Percentiles rank a stretch among this genome's conserved stretches.
Conservation (phyloP, 345 rosid species). For the Gossypium ekmanianum region DNA sequence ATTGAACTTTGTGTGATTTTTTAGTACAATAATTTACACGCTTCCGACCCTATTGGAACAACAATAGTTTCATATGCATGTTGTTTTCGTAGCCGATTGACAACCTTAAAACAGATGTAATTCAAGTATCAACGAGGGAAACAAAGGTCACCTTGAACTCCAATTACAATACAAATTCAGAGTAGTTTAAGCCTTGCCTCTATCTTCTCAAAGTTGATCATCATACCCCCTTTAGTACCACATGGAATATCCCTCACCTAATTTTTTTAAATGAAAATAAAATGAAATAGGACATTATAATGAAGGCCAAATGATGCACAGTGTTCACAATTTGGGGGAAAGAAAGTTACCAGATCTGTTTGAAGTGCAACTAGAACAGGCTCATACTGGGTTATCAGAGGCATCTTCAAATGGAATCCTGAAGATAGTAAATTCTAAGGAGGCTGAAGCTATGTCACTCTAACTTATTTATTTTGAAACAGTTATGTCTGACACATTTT, state of each 20-base stretch:
- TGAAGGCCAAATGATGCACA: conserved; percentile 14
- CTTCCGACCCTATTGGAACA: too few species aligned
- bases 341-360: conserved; percentile 61
- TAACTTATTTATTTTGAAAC: too few species aligned
- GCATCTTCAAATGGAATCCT: conserved; percentile 84
- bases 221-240: conserved; percentile 93
- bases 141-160: not conserved
- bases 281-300: conserved; percentile 9
- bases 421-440: conserved; percentile 7
- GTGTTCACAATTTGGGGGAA: conserved; percentile 4
- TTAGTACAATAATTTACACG: too few species aligned
- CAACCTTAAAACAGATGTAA: conserved; percentile 45
- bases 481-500: too few species aligned
- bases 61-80: conserved; percentile 51
- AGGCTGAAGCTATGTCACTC: too few species aligned
- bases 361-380: conserved; percentile 96
- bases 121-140: conserved; percentile 11
- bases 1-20: too few species aligned
- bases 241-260: conserved; percentile 93
- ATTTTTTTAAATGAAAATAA: not conserved
- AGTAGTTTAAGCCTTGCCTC: conserved; percentile 41
- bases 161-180: not conserved
- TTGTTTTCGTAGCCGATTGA: conserved; percentile 74
- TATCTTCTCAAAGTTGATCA: conserved; percentile 92
- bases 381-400: conserved; percentile 74